These are phyloP conservation scores for Aspergillus nanangensis DNA, from an alignment of 495 filamentous ascomycete species.

Conservation along the genomic window DNA sequence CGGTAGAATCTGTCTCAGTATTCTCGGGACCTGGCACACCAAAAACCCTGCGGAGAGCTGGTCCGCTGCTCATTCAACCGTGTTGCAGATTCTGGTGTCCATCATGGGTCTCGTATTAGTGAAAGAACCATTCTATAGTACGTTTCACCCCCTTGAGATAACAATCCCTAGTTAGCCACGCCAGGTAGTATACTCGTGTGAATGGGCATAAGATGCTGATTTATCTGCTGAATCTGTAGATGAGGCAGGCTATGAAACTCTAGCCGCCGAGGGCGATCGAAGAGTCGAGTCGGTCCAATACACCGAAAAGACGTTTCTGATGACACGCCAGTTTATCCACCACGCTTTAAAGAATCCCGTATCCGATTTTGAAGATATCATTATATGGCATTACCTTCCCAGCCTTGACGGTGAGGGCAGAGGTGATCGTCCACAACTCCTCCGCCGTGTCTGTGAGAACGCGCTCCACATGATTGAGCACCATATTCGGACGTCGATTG, in stretches of 20 bases:
- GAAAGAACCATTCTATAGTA: conserved; percentile 58
- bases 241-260: conserved; percentile 53
- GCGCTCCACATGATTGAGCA: conserved; percentile 30
- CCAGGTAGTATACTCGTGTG: no score
- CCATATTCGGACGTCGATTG: conserved; percentile 9
- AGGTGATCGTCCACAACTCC: conserved; percentile 22
- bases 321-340: conserved; percentile 49
- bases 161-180: no score
- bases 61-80: conserved; percentile 43
- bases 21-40: conserved; percentile 58
- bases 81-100: conserved; percentile 58
- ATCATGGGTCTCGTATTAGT: conserved; percentile 58
- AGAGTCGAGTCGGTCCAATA: conserved; percentile 46
- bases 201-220: no score
- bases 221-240: no score
- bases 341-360: conserved; percentile 40
- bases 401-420: conserved; percentile 2
- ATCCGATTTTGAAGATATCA: conserved; percentile 41
- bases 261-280: conserved; percentile 37
- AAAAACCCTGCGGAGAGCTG: conserved; percentile 49
- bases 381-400: conserved; percentile 51
- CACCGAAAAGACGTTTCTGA: conserved; percentile 51
- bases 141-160: no score
- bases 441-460: conserved; percentile 31
- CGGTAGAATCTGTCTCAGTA: conserved; percentile 55